phyloP scores from a whole-genome alignment of 129 eudicot genomes.

The Centella asiatica region DNA sequence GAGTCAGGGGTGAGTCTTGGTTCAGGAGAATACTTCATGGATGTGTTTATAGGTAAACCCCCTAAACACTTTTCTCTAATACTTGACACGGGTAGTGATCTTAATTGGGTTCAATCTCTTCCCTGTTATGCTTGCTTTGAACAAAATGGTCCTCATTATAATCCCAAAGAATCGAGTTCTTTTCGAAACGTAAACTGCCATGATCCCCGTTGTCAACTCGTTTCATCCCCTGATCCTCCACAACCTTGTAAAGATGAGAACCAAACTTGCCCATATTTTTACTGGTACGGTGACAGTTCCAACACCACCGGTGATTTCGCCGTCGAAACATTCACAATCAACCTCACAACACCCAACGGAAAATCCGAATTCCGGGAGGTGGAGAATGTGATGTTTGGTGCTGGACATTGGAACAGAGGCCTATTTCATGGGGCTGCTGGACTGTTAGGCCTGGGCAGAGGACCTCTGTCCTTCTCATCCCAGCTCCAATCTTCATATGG shows the following conservation, averaged over 20 bases:
- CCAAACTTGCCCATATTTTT: slow-evolving; percentile 81
- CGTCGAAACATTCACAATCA: slow-evolving; percentile 79
- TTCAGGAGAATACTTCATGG: slow-evolving; percentile 96
- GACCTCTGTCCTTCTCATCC: slow-evolving; percentile 79
- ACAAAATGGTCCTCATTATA: slow-evolving; percentile 68
- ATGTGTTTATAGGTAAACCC: slow-evolving; percentile 87
- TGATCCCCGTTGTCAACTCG: slow-evolving; percentile 61
- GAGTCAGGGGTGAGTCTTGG: slow-evolving; percentile 91
- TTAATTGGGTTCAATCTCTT: slow-evolving; percentile 83
- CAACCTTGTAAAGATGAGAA: slow-evolving; percentile 32
- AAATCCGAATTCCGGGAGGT: slow-evolving; percentile 41
- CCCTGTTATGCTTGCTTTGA: slow-evolving; percentile 90
- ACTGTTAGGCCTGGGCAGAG: slow-evolving; percentile 75
- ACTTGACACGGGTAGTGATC: slow-evolving; percentile 91
- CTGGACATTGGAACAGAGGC: slow-evolving; percentile 99
- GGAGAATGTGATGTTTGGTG: slow-evolving; percentile 89
- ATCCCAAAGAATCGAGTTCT: slow-evolving; percentile 54
- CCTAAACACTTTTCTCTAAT: slow-evolving; percentile 80
- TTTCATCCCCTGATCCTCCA: slow-evolving; percentile 71
- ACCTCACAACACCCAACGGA: slow-evolving; percentile 43
- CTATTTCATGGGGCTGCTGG: slow-evolving; percentile 95
- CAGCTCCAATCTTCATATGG: slow-evolving; percentile 74
- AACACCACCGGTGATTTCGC: slow-evolving; percentile 97
- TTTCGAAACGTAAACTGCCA: slow-evolving; percentile 48
- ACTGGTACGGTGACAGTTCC: slow-evolving; percentile 97